Evolutionary conservation across 805 yeast species (phyloP).

Genomic region (Yamadazyma tumulicola): DNA sequence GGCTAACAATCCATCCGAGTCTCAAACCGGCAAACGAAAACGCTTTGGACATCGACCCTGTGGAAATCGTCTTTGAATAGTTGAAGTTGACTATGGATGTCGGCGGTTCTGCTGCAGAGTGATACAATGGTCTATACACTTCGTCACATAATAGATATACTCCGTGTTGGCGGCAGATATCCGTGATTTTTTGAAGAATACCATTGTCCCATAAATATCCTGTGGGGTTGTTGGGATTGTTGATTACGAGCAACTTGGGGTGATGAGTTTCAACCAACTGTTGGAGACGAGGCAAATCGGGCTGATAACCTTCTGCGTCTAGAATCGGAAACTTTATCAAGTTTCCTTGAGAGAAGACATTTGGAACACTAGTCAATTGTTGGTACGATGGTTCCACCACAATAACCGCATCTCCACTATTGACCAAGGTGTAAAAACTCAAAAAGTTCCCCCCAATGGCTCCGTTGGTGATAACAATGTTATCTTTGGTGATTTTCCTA

Average conservation of each 20-base stretch:
- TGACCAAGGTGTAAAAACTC: constrained; percentile 40
- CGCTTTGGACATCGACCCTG: constrained; percentile 53
- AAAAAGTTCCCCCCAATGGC: constrained; percentile 56
- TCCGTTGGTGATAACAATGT: constrained; percentile 50
- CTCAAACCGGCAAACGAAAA: constrained; percentile 52
- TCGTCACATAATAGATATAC: constrained; percentile 47
- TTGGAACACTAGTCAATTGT: constrained; percentile 47
- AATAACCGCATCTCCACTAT: constrained; percentile 45
- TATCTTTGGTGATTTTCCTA: constrained; percentile 45
- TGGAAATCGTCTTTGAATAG: constrained; percentile 42
- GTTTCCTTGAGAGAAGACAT: constrained; percentile 35
- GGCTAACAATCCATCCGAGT: constrained; percentile 49
- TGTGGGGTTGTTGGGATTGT: constrained; percentile 49
- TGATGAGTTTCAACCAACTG: constrained; percentile 26
- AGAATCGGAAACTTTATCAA: constrained; percentile 34
- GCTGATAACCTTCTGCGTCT: constrained; percentile 32
- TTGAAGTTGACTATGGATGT: constrained; percentile 38
- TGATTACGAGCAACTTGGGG: constrained; percentile 42
- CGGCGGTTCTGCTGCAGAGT: constrained; percentile 30
- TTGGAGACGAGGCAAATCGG: constrained; percentile 31
- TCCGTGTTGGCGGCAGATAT: constrained; percentile 30
- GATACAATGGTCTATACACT: constrained; percentile 52
- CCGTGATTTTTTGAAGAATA: constrained; percentile 30
- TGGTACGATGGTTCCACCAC: constrained; percentile 50
- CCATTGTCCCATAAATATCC: constrained; percentile 40